These are phyloP conservation scores for Ambrosiella beaveri DNA, from an alignment of 2,329 filamentous ascomycete species.

Conservation along the genomic window DNA sequence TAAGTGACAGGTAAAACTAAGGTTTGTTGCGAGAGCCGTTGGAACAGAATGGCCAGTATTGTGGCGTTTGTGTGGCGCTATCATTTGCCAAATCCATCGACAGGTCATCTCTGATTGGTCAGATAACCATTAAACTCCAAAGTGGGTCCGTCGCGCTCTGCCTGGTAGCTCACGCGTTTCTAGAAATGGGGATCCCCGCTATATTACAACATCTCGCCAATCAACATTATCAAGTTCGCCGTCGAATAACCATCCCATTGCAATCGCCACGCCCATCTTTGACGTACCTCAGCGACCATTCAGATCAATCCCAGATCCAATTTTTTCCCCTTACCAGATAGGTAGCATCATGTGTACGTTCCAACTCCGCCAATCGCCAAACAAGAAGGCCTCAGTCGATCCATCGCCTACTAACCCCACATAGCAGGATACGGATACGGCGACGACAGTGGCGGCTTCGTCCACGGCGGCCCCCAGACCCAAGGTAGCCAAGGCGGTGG, in stretches of 20 bases:
- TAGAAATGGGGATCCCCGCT: background rate
- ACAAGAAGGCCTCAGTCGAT: background rate
- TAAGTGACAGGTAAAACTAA: background rate
- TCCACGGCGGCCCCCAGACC: slow-evolving; percentile 38
- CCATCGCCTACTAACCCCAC: background rate
- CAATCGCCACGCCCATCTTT: background rate
- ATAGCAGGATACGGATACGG: slow-evolving; percentile 26
- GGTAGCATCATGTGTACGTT: background rate
- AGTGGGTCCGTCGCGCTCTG: background rate
- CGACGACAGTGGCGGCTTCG: slow-evolving; percentile 45
- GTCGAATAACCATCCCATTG: background rate
- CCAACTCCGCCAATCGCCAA: background rate
- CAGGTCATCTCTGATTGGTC: background rate
- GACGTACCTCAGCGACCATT: background rate
- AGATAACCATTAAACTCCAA: background rate
- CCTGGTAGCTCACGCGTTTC: background rate
- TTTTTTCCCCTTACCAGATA: background rate
- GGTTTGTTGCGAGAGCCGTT: background rate
- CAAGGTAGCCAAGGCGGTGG: slow-evolving; percentile 33
- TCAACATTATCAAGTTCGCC: background rate
- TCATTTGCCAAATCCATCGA: background rate
- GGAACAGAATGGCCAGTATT: background rate
- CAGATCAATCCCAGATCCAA: background rate
- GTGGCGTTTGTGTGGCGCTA: background rate
- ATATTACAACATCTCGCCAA: background rate